Conservation (phyloP, 345 rosid genomes). For the Gynandropsis gynandra region DNA sequence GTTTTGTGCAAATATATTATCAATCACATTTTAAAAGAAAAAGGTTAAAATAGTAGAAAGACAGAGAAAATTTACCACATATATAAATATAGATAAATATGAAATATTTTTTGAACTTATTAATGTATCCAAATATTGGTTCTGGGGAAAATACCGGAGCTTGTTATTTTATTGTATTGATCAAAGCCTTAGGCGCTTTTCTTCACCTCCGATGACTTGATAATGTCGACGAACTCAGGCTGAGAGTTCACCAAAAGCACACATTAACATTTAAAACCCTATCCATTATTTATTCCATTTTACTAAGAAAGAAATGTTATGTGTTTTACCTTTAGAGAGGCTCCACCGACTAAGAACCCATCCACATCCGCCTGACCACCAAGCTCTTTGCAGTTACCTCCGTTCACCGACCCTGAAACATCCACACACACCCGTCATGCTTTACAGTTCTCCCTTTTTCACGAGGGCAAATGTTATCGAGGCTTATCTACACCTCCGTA, state of each 20-base stretch:
- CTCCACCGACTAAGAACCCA: conserved; percentile 92
- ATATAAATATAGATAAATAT: too few species aligned
- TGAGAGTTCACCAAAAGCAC: conserved; percentile 3
- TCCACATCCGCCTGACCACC: conserved; percentile 67
- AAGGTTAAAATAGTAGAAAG: too few species aligned
- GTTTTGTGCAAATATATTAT: too few species aligned
- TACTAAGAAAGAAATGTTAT: neutral
- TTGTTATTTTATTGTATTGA: too few species aligned
- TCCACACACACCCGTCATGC: neutral
- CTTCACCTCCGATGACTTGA: conserved; percentile 32
- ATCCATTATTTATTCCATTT: neutral
- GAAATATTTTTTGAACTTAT: too few species aligned
- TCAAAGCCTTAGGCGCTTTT: conserved; percentile 22
- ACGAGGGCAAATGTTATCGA: too few species aligned
- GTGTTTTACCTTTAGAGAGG: conserved; percentile 60
- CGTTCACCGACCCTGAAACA: conserved; percentile 66
- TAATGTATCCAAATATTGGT: too few species aligned
- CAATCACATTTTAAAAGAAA: too few species aligned
- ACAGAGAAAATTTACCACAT: too few species aligned
- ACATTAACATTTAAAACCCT: neutral
- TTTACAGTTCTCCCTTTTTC: too few species aligned
- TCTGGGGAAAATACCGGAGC: too few species aligned
- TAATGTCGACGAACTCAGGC: conserved; percentile 33
- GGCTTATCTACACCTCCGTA: conserved; percentile 59
- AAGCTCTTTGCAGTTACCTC: conserved; percentile 78